Evolutionary conservation across 768 basidiomycete species (phyloP).

Genomic region (Termitomyces sp.): DNA sequence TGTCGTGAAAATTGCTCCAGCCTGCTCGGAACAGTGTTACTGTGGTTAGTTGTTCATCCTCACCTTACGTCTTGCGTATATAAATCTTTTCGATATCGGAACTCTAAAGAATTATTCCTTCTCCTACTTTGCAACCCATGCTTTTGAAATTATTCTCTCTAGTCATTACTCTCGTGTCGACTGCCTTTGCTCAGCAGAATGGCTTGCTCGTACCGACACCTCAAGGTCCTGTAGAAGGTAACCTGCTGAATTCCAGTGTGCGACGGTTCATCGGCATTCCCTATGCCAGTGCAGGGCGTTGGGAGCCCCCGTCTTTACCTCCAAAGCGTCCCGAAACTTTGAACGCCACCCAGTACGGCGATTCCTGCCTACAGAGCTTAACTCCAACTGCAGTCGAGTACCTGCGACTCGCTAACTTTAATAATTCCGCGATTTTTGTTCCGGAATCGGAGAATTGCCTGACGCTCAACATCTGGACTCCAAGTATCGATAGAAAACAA

Average conservation of each 20-base stretch:
- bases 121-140: background rate
- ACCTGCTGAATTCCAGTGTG: too few species aligned
- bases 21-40: background rate
- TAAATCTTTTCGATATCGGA: background rate
- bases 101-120: background rate
- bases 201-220: conserved; percentile 22
- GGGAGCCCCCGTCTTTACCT: background rate
- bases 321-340: background rate
- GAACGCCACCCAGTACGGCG: background rate
- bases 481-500: too few species aligned
- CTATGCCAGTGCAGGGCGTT: too few species aligned
- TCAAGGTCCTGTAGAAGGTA: conserved; percentile 21
- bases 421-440: conserved; percentile 15
- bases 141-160: background rate
- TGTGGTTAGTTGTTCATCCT: background rate
- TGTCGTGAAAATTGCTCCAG: background rate
- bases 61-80: background rate
- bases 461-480: too few species aligned
- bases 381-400: conserved; percentile 12
- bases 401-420: conserved; percentile 17
- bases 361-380: conserved; percentile 17
- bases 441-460: too few species aligned
- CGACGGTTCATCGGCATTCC: conserved; percentile 8
- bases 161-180: background rate
- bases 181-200: background rate